phyloP scores from a whole-genome alignment of 257 asterid genomes.

The Capsicum rhomboideum region DNA sequence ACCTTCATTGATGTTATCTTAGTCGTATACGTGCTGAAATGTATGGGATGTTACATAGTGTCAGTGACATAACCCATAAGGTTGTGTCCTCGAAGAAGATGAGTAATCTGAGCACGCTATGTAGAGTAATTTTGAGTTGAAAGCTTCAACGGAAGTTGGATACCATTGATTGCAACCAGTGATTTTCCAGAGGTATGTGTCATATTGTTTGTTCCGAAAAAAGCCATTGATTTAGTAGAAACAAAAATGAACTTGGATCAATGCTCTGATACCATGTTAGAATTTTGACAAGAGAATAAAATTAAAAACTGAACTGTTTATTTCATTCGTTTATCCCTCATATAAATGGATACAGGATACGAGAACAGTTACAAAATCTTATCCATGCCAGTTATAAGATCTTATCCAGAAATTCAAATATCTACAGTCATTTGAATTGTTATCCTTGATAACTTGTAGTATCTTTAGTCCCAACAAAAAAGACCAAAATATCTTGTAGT shows the following conservation, averaged over 20 bases:
- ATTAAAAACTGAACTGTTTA: too few species aligned
- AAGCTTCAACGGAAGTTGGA: background rate
- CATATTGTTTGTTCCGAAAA: too few species aligned
- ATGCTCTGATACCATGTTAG: too few species aligned
- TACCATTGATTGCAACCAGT: background rate
- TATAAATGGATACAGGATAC: background rate
- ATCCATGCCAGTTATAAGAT: background rate
- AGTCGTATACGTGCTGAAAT: too few species aligned
- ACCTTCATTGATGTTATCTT: too few species aligned
- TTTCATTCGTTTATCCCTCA: background rate
- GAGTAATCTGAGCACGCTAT: background rate
- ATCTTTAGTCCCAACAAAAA: background rate
- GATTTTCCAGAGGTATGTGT: background rate
- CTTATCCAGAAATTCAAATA: background rate
- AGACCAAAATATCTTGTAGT: too few species aligned
- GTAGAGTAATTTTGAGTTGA: background rate
- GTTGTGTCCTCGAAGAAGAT: background rate
- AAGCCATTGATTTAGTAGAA: too few species aligned
- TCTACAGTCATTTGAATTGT: too few species aligned
- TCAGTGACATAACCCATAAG: background rate
- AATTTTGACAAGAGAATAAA: too few species aligned
- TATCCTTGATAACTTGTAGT: background rate
- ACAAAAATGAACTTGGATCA: too few species aligned
- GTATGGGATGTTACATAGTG: too few species aligned
- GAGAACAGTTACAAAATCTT: too few species aligned